Base-by-base conservation (phyloP, 2,329 filamentous ascomycete genomes). In the Stylonectria norvegica region DNA sequence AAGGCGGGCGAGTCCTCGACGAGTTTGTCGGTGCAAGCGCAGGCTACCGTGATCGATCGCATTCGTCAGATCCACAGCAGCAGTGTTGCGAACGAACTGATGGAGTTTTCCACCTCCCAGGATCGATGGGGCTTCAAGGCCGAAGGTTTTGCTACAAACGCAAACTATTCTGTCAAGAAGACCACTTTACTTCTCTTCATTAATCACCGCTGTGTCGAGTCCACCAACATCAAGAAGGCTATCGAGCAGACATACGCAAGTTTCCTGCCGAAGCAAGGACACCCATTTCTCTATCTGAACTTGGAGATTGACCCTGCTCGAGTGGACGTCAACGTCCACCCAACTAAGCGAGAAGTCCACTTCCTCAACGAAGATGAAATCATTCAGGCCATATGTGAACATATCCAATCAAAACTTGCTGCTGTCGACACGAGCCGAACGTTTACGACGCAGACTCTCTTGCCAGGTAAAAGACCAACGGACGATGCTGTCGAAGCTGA, bases 291-390 rank as follows among this genome's bases (percentile, higher is more conserved):
- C 42, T 98, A 98, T 59, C 73, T 98, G 18, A 93, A 85, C 58
- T 75, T 98, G 3, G 86, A 95, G 44, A 95, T 98, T 42, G 90
- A 97, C 53, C 91, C 93, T 2, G 81, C 85, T 18, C 77, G 91
- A 38, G 89, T 98, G 4, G 93, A 98, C 62, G 94, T 98, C 59
- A 98, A 98, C 54, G 86, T 98, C 1, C 93, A 98, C 63, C 93
- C 93, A 0, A 98, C 93, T 0, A 98, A 98, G 64, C 78, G 89
- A 36, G 91, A 98, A 60, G 93, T 98, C 15, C 93, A 97, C 58
- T 97, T 98, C 55, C 73, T 98, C 16, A 95, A 97, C 47, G 93
- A 98, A 61, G 93, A 98, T 49, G 93, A 98, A 54, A 95, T 98
- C 32, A 85, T 93, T 33, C 86, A 93, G 49, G 77, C 79, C 11